Base-by-base conservation (phyloP, 306 rosid genomes). In the Vicia faba region DNA sequence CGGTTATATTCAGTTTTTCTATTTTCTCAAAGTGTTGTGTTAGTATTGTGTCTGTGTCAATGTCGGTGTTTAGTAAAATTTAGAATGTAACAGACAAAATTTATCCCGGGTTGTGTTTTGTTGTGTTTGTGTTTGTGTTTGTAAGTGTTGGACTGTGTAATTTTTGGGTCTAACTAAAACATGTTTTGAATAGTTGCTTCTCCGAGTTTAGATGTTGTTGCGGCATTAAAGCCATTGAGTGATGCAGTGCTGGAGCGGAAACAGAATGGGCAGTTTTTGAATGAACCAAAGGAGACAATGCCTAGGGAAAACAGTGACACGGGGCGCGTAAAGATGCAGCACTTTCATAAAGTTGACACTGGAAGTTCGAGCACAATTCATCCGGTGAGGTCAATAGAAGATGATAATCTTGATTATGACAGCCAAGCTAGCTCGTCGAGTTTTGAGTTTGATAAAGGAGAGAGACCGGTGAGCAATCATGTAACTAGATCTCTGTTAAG, bases 351-450 rank as follows among this genome's bases (percentile, higher is more conserved):
- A 82, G 72, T 61, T 66, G 95, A 86, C 6, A 35, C 68, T 36
- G 83, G 88, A 68, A 86, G 80, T 82, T 87, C 93, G 7, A 87
- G 86, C 64, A 43, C 86, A 50, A 76, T 89, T 78, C 84, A 92
- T 33, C 91, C 85, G 0, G 11, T 81, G 74, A 85, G 89, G 76
- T 51, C 55, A 11, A 41, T 13, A 48, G 98, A 92, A 78, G 98
- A 92, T 28, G 98, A 92, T 16, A 86, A 84, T 77, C 86, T 89
- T 35, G 98, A 89, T 68, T 92, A 89, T 63, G 98, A 92, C 64
- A 92, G 98, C 66, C 90, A 92, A 71, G 96, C 98, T 59, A 92
- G 98, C 80, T 92, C 98, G 2, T 92, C 98, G 0, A 92, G 98
- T 70, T 92, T 92, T n/a, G 98, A 92, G 87, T 92, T 92, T 70